A percentile compares a stretch with the other conserved stretches of the same genome.
These are phyloP conservation scores for Daldinia sp. DNA, from an alignment of 2,329 filamentous ascomycete species.

Conservation along the genomic window DNA sequence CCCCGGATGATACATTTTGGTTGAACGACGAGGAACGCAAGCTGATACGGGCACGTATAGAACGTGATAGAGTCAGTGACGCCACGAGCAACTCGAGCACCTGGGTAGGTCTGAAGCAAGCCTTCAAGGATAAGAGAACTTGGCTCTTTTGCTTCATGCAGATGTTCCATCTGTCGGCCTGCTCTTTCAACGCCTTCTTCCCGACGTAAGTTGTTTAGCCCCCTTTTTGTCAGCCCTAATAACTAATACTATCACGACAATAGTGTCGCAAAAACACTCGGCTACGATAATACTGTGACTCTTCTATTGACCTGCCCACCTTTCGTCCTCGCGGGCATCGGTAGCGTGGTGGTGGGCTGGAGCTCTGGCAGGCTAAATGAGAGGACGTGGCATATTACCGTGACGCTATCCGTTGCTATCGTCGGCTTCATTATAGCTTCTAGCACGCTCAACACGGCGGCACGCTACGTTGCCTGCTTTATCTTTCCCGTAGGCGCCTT, in stretches of 20 bases:
- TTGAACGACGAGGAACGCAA: conserved; percentile 57
- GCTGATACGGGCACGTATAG: conserved; percentile 57
- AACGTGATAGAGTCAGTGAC: conserved; percentile 60
- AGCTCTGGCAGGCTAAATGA: conserved; percentile 59
- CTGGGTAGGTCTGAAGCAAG: conserved; percentile 59
- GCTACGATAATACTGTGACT: conserved; percentile 58
- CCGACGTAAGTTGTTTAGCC: conserved; percentile 45
- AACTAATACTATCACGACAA: conserved; percentile 35
- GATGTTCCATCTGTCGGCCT: conserved; percentile 62
- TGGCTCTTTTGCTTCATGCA: conserved; percentile 65
- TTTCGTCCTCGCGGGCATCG: conserved; percentile 58
- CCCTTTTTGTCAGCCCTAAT: background rate
- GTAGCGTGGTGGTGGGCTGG: conserved; percentile 58
- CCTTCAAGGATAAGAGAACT: conserved; percentile 58
- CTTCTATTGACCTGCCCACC: conserved; percentile 62
- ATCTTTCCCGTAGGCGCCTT: conserved; percentile 55
- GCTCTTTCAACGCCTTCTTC: conserved; percentile 57
- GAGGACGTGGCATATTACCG: conserved; percentile 59
- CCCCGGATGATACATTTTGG: conserved; percentile 53
- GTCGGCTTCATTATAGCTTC: conserved; percentile 54
- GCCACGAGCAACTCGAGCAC: conserved; percentile 50
- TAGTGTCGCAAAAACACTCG: conserved; percentile 58
- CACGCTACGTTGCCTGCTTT: conserved; percentile 53
- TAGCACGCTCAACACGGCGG: conserved; percentile 50
- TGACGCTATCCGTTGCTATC: conserved; percentile 52